A percentile compares a stretch with the other conserved stretches of the same genome.
These are phyloP conservation scores for Withania somnifera DNA, from an alignment of 305 asterid genomes.

Conservation along the genomic window DNA sequence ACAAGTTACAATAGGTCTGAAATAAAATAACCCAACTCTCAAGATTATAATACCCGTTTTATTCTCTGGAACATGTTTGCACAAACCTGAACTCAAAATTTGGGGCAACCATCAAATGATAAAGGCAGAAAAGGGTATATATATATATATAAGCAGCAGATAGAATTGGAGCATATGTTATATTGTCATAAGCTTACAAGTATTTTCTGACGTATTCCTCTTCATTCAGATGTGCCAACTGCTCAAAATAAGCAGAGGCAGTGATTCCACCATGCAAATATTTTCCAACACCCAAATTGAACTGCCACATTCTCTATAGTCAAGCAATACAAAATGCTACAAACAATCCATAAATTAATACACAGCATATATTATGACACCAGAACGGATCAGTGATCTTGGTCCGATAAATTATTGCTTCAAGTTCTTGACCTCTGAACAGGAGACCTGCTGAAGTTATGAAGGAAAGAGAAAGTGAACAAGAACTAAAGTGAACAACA, in stretches of 20 bases:
- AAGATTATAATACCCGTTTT: neutral
- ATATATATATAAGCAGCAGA: neutral
- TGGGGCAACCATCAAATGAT: neutral
- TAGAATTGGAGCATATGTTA: neutral
- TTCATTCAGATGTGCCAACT: neutral
- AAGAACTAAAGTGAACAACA: neutral
- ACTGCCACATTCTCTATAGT: neutral
- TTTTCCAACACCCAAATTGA: neutral
- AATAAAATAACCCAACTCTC: neutral
- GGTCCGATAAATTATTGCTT: neutral
- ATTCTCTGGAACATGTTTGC: neutral
- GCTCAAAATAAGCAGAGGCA: neutral
- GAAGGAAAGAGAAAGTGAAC: neutral
- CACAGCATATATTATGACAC: neutral
- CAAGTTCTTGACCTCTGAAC: conserved; percentile 40
- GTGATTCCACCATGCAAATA: neutral
- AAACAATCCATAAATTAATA: neutral
- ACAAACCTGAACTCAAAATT: neutral
- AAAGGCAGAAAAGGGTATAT: neutral
- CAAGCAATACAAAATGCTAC: neutral
- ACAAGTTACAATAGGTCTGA: neutral
- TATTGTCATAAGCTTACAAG: neutral
- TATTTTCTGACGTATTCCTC: neutral
- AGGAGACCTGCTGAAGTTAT: conserved; percentile 43
- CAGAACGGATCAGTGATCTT: neutral